These are phyloP conservation scores for Trypanosoma theileri DNA, from an alignment of 208 protist species.

Conservation along the genomic window DNA sequence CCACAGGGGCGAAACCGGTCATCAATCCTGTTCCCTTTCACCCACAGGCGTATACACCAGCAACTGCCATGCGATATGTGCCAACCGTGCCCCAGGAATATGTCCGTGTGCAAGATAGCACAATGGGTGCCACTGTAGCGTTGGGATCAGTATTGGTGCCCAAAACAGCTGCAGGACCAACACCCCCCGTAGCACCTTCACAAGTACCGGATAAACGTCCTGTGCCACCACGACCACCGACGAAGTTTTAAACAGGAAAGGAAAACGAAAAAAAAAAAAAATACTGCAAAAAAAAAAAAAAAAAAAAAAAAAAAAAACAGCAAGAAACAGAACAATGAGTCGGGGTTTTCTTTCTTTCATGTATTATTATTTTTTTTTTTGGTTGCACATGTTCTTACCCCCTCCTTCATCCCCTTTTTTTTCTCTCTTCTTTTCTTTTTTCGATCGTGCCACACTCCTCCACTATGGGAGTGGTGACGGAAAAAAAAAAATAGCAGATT, in stretches of 20 bases:
- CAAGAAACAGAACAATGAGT: conserved; percentile 1
- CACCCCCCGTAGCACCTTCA: not conserved
- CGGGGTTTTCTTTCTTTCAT: not conserved
- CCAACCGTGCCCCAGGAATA: conserved; percentile 64
- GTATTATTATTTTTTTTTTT: conserved; percentile 1
- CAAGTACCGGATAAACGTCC: not conserved
- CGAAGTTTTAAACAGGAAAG: conserved; percentile 23
- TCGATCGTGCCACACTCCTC: not conserved
- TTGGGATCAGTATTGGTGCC: conserved; percentile 70
- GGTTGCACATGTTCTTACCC: conserved; percentile 6
- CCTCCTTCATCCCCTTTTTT: conserved; percentile 5
- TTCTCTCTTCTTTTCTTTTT: conserved; percentile 13
- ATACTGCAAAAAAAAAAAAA: conserved; percentile 14
- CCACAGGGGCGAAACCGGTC: conserved; percentile 21
- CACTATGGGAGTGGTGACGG: not conserved
- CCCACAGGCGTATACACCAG: conserved; percentile 58
- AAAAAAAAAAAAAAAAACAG: not conserved
- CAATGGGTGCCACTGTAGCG: conserved; percentile 51
- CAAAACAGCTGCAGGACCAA: conserved; percentile 23
- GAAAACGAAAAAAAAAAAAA: conserved; percentile 5
- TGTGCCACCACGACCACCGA: conserved; percentile 8
- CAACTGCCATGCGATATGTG: conserved; percentile 19
- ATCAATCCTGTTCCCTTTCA: conserved; percentile 74
- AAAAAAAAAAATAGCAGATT: conserved; percentile 11
- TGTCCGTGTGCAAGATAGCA: conserved; percentile 77